Percentiles rank a stretch among this genome's conserved stretches.
Evolutionary conservation across 2,329 filamentous ascomycete genomes (phyloP).

Genomic region (Metarhizium brunneum): DNA sequence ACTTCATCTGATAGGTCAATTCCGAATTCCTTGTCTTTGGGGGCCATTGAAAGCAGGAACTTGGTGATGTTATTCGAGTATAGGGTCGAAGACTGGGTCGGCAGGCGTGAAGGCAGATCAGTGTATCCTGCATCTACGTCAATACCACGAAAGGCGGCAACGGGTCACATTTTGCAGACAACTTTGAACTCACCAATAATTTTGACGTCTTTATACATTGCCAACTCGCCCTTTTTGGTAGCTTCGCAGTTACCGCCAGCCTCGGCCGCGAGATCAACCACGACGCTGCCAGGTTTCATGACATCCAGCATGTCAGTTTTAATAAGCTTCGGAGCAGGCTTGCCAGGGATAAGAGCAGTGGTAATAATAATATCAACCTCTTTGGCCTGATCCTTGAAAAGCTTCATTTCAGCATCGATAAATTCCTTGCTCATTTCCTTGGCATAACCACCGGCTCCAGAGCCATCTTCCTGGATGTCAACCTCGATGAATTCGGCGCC

Average conservation of each 20-base stretch:
- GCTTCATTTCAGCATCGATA: constrained; percentile 84
- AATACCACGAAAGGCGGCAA: not conserved
- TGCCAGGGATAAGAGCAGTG: constrained; percentile 82
- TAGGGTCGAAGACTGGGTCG: constrained; percentile 80
- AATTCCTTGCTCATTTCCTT: constrained; percentile 95
- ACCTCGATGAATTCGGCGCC: constrained; percentile 88
- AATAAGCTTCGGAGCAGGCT: constrained; percentile 73
- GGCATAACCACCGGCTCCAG: constrained; percentile 77
- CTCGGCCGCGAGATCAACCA: constrained; percentile 83
- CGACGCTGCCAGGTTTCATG: constrained; percentile 84
- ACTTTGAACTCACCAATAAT: constrained; percentile 56
- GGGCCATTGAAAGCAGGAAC: constrained; percentile 71
- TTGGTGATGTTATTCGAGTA: constrained; percentile 95
- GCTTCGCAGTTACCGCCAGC: constrained; percentile 82
- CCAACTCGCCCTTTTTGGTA: constrained; percentile 63
- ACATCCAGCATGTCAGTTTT: constrained; percentile 69
- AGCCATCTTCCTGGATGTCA: constrained; percentile 73
- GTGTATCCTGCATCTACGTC: constrained; percentile 53
- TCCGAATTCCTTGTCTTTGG: constrained; percentile 69
- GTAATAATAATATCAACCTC: constrained; percentile 92
- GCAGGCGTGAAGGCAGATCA: constrained; percentile 75
- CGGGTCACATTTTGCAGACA: constrained; percentile 2
- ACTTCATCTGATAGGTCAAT: constrained; percentile 79
- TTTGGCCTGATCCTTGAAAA: constrained; percentile 77
- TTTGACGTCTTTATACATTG: constrained; percentile 67